Evolutionary conservation across 345 rosid genomes (phyloP), one percentile per base, ranked within the genome.

Genomic region (Gossypium raimondii): DNA sequence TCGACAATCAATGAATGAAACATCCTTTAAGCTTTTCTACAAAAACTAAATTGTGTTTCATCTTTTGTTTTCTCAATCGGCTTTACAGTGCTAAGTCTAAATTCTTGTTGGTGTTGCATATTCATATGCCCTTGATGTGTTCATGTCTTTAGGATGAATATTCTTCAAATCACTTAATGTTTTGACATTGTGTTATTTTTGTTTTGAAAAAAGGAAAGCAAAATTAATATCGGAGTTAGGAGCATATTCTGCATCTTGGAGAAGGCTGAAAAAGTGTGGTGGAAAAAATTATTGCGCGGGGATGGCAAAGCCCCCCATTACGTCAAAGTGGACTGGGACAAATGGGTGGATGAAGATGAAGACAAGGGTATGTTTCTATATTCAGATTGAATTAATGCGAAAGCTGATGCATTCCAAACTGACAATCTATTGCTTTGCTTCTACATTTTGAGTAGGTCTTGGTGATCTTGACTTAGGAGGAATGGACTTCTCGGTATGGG

Each of bases 311-410:
- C 85, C 5, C 97, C 97, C 17, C 95, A 90, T 84, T 92, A 85
- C 77, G 82, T 92, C 55, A 92, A 92, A 84, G 88, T 90, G 9
- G 97, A 92, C 73, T 92, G 97, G 97, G 95, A 92, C 84, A 92
- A 90, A 77, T 92, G 96, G 97, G 96, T 90, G 25, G 97, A 92
- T 78, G 97, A 91, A 81, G 97, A 92, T 43, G 97, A 92, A 3
- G 97, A 89, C 45, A 78, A 76, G 76, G 84, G 75, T 77, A 56
- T 24, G 20, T 66, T 57, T 22, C n/a, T 75, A 6, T 20, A 13
- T 48, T 59, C 13, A 20, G 22, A 22, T 55, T 64, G 55, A 24
- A 24, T 11, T 61, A 60, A 44, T 65, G 10, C 13, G 24, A 11
- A 11, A 27, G 60, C 58, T 48, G n/a, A n/a, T 61, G 8, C 51